Base-by-base conservation (phyloP, 441 rosid species). In the Syzygium malaccense region DNA sequence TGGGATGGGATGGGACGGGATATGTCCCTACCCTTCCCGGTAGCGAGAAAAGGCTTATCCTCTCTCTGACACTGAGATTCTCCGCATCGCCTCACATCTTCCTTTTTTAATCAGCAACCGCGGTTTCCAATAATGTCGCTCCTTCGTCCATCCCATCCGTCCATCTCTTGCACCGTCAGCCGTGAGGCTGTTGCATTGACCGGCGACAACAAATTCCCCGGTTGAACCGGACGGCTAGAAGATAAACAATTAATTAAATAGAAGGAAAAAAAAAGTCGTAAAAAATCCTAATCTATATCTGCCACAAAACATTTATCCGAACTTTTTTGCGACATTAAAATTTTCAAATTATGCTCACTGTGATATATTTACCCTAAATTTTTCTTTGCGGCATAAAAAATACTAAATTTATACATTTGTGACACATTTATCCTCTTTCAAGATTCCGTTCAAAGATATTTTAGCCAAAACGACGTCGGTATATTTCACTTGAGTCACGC, bases 341-440 rank as follows among this genome's bases (percentile, higher is more conserved):
- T 14, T 53, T 14, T 3, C 1, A 53, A 53, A 14, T 3, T 51
- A 14, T 53, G 5, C 5, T 3, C 17, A 7, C 2, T 14, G 1
- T 53, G 15, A 53, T 2, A 53, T 1, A 14, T 53, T 53, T 53
- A 53, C 5, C 2, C 0, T 14, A 4, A 53, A 53, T 1, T 53
- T 53, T 12, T 53, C 15, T 53, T 53, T 53, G 4, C 4, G 5
- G 0, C 5, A 4, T 14, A 53, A 53, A 53, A 53, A 53, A 53
- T 1, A 4, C 14, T 0, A 14, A 53, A 14, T 14, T 13, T 4
- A 12, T 53, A 14, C 0, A 14, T 53, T 53, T 14, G 5, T 53
- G 1, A 53, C 2, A 53, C 4, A 53, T 53, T 53, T 53, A 14
- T 5, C 54, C 13, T 13, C 4, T 51, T 3, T 51, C 2, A 51